Percentiles rank a stretch among this genome's conserved stretches.
phyloP scores from a whole-genome alignment of 805 yeast genomes.

The Lachancea dasiensis region DNA sequence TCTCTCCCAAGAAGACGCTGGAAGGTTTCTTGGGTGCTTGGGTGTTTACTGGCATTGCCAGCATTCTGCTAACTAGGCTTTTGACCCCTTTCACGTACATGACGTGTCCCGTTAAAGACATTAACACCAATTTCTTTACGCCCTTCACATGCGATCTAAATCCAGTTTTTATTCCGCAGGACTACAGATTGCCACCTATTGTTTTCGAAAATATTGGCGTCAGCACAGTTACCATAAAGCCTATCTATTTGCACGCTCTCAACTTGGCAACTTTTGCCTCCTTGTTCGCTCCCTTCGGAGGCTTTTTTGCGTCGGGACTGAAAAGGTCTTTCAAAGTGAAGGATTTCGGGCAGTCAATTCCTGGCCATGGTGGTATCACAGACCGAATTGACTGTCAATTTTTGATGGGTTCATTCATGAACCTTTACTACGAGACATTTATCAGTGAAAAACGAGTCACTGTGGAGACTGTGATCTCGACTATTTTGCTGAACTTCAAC shows the following conservation, averaged over 20 bases:
- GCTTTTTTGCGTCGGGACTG: constrained; percentile 95
- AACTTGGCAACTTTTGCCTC: constrained; percentile 92
- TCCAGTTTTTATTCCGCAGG: constrained; percentile 82
- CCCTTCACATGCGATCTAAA: constrained; percentile 72
- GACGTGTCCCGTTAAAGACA: constrained; percentile 79
- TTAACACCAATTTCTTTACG: constrained; percentile 55
- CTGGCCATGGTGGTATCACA: constrained; percentile 98
- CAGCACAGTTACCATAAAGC: constrained; percentile 60
- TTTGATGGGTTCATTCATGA: constrained; percentile 93
- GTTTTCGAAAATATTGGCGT: constrained; percentile 44
- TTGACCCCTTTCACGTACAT: constrained; percentile 64
- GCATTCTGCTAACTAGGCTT: constrained; percentile 57
- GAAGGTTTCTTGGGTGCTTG: constrained; percentile 98
- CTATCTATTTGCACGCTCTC: constrained; percentile 85
- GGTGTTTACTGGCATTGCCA: constrained; percentile 81
- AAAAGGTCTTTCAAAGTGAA: constrained; percentile 94
- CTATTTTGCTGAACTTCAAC: constrained; percentile 64
- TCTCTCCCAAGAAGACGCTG: constrained; percentile 94
- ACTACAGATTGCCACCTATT: constrained; percentile 66
- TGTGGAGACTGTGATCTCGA: constrained; percentile 69
- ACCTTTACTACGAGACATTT: constrained; percentile 88
- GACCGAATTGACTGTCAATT: constrained; percentile 98
- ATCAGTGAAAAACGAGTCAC: constrained; percentile 66
- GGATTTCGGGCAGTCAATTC: constrained; percentile 97
- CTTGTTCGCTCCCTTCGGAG: constrained; percentile 96